These are phyloP conservation scores for Penicillium salamii DNA, from an alignment of 495 filamentous ascomycete species.

Conservation along the genomic window DNA sequence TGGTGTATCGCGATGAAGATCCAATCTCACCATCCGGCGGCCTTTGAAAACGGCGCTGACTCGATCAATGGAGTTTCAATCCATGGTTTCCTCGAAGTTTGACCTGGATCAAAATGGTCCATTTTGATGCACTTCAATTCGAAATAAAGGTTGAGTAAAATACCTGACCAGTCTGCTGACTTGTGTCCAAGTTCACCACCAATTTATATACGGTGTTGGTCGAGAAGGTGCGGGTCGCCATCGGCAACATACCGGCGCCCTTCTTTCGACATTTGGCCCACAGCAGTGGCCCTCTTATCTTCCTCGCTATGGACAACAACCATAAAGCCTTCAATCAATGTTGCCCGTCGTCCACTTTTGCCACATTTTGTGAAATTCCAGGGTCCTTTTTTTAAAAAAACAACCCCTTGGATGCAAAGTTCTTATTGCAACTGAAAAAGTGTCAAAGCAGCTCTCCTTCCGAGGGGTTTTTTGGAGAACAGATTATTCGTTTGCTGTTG, in stretches of 20 bases:
- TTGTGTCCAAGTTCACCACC: neutral
- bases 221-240: neutral
- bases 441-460: no score
- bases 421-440: no score
- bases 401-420: no score
- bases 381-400: no score
- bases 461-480: no score
- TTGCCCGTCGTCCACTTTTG: no score
- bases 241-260: neutral
- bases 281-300: no score
- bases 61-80: slow-evolving; percentile 69
- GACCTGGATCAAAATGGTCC: neutral
- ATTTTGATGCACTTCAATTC: neutral
- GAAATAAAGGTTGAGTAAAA: neutral
- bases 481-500: no score
- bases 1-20: no score
- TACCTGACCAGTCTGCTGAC: neutral
- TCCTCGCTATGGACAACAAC: no score
- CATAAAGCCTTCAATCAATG: no score
- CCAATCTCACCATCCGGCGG: slow-evolving; percentile 62
- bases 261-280: neutral
- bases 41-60: slow-evolving; percentile 61
- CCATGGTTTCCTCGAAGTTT: slow-evolving; percentile 50
- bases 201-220: neutral
- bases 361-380: no score